Evolutionary conservation across 106 monocot genomes (phyloP).

Genomic region (Hemerocallis citrina): DNA sequence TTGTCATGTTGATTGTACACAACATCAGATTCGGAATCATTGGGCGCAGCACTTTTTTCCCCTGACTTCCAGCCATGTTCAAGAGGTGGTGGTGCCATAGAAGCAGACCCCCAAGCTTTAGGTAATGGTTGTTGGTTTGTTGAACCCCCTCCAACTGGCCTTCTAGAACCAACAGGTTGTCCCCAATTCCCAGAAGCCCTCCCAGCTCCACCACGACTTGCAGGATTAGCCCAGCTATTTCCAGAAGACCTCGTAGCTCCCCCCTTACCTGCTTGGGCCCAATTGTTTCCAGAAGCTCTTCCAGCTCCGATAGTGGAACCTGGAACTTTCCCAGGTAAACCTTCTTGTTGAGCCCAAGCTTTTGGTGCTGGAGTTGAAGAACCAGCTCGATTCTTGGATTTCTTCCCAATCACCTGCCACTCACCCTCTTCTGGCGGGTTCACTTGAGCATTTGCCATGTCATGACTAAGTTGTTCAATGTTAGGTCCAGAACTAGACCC

Average conservation of each 20-base stretch:
- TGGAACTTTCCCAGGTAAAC: constrained; percentile 12
- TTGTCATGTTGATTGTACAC: constrained; percentile 13
- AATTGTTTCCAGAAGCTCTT: constrained; percentile 18
- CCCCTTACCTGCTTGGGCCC: constrained; percentile 10
- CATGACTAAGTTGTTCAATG: constrained; percentile 9
- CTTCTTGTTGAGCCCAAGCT: constrained; percentile 16
- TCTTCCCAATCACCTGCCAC: constrained; percentile 37
- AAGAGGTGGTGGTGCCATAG: constrained; percentile 45
- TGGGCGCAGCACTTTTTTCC: constrained; percentile 2
- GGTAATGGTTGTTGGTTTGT: constrained; percentile 19
- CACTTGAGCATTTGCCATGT: constrained; percentile 12
- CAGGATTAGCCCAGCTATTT: constrained; percentile 16
- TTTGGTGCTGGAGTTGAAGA: constrained; percentile 23
- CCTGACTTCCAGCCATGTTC: constrained; percentile 60
- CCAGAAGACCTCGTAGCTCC: constrained; percentile 12
- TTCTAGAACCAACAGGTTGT: not conserved
- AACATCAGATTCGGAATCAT: constrained; percentile 23
- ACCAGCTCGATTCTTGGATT: constrained; percentile 21
- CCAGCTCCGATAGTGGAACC: constrained; percentile 9
- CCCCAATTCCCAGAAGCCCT: not conserved
- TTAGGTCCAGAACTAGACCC: constrained; percentile 12
- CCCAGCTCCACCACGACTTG: constrained; percentile 13
- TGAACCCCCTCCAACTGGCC: constrained; percentile 18
- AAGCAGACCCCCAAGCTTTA: constrained; percentile 19
- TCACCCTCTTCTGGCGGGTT: constrained; percentile 20